Percentiles rank a stretch among this genome's conserved stretches.
phyloP scores from a whole-genome alignment of 345 rosid species.

The Eutrema yunnanense region DNA sequence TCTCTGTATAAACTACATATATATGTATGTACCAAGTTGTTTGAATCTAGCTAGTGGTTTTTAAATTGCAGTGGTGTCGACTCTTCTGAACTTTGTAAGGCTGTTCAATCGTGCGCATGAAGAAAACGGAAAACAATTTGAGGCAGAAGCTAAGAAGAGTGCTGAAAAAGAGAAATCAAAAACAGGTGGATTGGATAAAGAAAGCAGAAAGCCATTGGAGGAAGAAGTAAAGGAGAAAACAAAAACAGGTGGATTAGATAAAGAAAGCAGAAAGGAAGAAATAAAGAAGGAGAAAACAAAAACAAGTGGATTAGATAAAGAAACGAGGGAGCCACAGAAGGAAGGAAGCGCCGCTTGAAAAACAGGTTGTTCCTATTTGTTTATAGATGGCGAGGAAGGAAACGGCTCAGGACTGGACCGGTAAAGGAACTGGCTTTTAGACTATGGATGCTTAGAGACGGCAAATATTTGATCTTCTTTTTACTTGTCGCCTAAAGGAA shows the following conservation, averaged over 20 bases:
- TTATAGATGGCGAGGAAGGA: no score
- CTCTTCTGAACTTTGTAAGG: constrained; percentile 70
- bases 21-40: neutral
- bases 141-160: constrained; percentile 61
- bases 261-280: neutral
- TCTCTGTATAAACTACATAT: no score
- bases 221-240: constrained; percentile 9
- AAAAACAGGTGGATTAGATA: constrained; percentile 3
- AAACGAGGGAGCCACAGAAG: neutral
- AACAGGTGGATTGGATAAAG: constrained; percentile 34
- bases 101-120: constrained; percentile 71
- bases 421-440: neutral
- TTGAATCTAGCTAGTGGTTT: constrained; percentile 3
- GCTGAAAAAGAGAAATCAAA: constrained; percentile 45
- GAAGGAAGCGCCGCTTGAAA: no score
- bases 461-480: neutral
- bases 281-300: neutral
- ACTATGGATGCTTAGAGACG: neutral
- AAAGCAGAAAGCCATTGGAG: constrained; percentile 19
- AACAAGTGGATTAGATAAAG: no score
- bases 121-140: constrained; percentile 74
- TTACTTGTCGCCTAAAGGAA: neutral
- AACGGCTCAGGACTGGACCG: no score
- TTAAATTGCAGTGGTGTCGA: constrained; percentile 57
- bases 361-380: no score